Evolutionary conservation across 805 yeast species (phyloP).

Genomic region (Ogataea ganodermae): DNA sequence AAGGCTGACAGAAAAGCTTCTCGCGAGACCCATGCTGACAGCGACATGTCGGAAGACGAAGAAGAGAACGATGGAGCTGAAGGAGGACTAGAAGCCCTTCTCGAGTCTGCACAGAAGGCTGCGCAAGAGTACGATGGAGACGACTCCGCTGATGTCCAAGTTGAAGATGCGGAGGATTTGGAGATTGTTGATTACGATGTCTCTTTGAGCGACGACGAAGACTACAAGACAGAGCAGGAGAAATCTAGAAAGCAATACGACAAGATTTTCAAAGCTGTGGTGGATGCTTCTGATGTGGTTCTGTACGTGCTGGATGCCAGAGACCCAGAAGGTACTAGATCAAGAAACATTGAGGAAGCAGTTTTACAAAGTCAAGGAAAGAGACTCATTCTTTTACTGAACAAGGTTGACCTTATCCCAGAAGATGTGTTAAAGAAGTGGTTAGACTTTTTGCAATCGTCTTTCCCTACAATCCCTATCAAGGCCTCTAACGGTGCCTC

Average conservation of each 20-base stretch:
- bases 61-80: slow-evolving; percentile 46
- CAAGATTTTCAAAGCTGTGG: slow-evolving; percentile 89
- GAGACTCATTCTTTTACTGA: slow-evolving; percentile 80
- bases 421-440: slow-evolving; percentile 80
- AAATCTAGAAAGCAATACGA: slow-evolving; percentile 89
- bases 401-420: slow-evolving; percentile 93
- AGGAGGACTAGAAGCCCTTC: slow-evolving; percentile 70
- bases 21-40: slow-evolving; percentile 37
- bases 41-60: slow-evolving; percentile 37
- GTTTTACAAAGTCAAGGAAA: slow-evolving; percentile 79
- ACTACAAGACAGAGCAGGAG: slow-evolving; percentile 53
- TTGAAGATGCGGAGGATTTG: slow-evolving; percentile 33
- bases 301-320: slow-evolving; percentile 95
- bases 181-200: slow-evolving; percentile 54
- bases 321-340: slow-evolving; percentile 94
- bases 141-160: slow-evolving; percentile 35
- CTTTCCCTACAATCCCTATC: slow-evolving; percentile 91
- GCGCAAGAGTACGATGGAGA: slow-evolving; percentile 72
- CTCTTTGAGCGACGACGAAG: slow-evolving; percentile 43
- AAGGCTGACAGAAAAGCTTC: slow-evolving; percentile 50
- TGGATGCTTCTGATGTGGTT: slow-evolving; percentile 88
- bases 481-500: slow-evolving; percentile 78
- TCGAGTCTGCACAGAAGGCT: slow-evolving; percentile 88
- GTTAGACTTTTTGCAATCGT: slow-evolving; percentile 73
- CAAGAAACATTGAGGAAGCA: slow-evolving; percentile 87